These are phyloP conservation scores for Cladorrhinum sp. DNA, from an alignment of 2,329 filamentous ascomycete species.

Conservation along the genomic window DNA sequence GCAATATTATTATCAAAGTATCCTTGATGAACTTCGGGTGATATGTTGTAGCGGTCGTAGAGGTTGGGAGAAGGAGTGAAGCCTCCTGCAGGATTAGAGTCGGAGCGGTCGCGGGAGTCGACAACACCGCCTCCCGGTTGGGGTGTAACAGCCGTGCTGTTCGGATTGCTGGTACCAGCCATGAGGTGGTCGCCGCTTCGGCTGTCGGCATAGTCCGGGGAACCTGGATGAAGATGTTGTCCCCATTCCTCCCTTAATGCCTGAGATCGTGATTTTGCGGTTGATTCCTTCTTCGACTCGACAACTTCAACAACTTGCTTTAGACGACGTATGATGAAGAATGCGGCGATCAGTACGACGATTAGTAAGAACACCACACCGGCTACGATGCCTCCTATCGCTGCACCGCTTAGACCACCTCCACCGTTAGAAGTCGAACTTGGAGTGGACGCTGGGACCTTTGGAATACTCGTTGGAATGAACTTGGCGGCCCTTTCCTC, in stretches of 20 bases:
- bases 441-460: constrained; percentile 35
- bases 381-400: constrained; percentile 52
- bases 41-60: constrained; percentile 20
- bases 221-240: constrained; percentile 33
- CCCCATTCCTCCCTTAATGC: constrained; percentile 37
- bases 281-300: constrained; percentile 36
- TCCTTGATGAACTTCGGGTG: constrained; percentile 28
- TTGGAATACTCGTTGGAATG: constrained; percentile 43
- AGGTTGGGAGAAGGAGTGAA: constrained; percentile 23
- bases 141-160: constrained; percentile 15
- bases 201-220: constrained; percentile 42
- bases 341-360: constrained; percentile 45
- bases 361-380: constrained; percentile 49
- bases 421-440: constrained; percentile 25
- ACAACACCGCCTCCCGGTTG: constrained; percentile 4
- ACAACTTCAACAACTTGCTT: constrained; percentile 44
- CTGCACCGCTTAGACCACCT: constrained; percentile 23
- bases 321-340: constrained; percentile 49
- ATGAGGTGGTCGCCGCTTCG: constrained; percentile 43
- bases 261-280: constrained; percentile 32
- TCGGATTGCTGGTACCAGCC: constrained; percentile 10
- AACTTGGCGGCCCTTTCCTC: constrained; percentile 39
- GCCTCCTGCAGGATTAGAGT: constrained; percentile 17
- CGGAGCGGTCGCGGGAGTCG: constrained; percentile 18
- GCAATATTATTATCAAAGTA: constrained; percentile 26